phyloP scores from a whole-genome alignment of 129 eudicot genomes.

The Artemisia tridentata region DNA sequence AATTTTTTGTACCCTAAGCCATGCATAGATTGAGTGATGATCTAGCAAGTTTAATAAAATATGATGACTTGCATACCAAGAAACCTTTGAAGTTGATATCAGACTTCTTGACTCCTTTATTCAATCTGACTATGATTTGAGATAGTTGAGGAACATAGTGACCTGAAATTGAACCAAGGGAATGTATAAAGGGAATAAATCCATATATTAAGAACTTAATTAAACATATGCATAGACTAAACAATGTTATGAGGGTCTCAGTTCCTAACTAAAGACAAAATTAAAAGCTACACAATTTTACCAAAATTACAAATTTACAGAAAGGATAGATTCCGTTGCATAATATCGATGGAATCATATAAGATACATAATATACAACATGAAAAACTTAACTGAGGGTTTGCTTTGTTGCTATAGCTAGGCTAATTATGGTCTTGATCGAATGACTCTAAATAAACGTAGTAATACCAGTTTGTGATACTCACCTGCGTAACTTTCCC shows the following conservation, averaged over 20 bases:
- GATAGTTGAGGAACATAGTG: constrained; percentile 68
- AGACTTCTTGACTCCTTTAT: constrained; percentile 46
- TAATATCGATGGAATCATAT: no score
- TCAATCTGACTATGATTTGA: constrained; percentile 42
- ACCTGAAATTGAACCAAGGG: constrained; percentile 32
- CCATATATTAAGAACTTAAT: no score
- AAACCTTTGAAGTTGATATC: constrained; percentile 64
- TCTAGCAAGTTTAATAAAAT: background rate
- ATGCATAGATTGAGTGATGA: background rate
- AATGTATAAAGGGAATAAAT: no score
- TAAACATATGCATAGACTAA: no score
- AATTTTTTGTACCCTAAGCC: background rate
- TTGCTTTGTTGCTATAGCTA: no score
- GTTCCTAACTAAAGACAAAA: no score
- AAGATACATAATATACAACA: background rate
- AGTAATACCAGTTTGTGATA: background rate
- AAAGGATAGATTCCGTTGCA: no score
- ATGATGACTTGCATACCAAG: constrained; percentile 39
- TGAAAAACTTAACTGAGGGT: background rate
- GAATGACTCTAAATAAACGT: background rate
- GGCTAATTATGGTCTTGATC: no score
- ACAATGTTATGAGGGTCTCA: no score
- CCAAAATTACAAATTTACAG: no score
- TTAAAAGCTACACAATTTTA: no score
- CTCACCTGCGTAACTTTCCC: constrained; percentile 79